Conservation (phyloP, 2,329 filamentous ascomycete species). For the Alternaria arbusti region DNA sequence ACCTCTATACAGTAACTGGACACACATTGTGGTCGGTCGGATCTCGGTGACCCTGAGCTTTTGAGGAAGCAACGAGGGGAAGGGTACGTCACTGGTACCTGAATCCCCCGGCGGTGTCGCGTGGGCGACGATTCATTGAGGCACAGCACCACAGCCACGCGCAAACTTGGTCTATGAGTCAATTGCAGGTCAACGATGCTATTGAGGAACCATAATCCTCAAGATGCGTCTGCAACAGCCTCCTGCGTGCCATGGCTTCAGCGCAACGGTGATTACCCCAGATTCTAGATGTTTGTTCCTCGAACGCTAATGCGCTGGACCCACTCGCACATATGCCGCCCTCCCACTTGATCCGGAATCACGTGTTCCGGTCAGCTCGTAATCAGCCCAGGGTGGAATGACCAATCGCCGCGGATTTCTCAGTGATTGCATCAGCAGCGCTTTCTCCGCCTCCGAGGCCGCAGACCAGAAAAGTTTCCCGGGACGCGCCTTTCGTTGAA, state of each 20-base stretch:
- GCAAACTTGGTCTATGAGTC: background rate
- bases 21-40: background rate
- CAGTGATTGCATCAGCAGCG: constrained; percentile 14
- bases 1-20: background rate
- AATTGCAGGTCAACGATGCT: background rate
- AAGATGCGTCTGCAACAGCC: background rate
- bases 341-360: background rate
- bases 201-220: background rate
- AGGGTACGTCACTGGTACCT: constrained; percentile 22
- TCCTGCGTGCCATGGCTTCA: background rate
- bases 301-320: constrained; percentile 8
- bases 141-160: background rate
- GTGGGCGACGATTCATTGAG: background rate
- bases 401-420: constrained; percentile 16
- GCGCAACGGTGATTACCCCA: constrained; percentile 6
- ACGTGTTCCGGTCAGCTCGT: constrained; percentile 7
- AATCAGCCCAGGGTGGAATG: constrained; percentile 6
- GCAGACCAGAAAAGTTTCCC: constrained; percentile 33
- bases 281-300: constrained; percentile 10
- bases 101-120: constrained; percentile 13
- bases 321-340: constrained; percentile 7
- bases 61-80: constrained; percentile 2
- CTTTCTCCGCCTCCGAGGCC: constrained; percentile 39
- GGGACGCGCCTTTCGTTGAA: constrained; percentile 10
- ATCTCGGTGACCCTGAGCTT: constrained; percentile 13